Conservation (phyloP, 73 alveolate genomes). For the Tetrahymena elliotti region DNA sequence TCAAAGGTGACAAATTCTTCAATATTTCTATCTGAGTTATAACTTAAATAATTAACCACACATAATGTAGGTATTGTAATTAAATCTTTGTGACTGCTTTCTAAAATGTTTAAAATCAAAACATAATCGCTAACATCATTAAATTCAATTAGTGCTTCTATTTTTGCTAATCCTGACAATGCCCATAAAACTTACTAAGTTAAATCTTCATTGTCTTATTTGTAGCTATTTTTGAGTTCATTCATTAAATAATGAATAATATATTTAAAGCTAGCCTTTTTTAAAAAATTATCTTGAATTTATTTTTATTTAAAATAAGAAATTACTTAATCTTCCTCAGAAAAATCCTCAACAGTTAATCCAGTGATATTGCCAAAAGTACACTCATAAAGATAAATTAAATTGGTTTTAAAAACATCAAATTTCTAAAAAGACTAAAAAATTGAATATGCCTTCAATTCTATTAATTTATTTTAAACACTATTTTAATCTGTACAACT, state of each 20-base stretch:
- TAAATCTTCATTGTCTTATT: background rate
- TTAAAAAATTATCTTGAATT: background rate
- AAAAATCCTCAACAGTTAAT: background rate
- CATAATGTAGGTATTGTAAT: background rate
- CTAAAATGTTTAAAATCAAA: background rate
- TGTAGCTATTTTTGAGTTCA: background rate
- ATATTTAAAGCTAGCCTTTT: background rate
- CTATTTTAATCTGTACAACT: background rate
- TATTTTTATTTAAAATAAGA: background rate
- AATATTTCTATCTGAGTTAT: background rate
- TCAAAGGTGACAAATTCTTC: background rate
- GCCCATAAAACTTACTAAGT: background rate
- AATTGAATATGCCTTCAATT: background rate
- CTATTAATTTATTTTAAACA: background rate
- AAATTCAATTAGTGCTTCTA: background rate
- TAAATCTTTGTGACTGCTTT: background rate
- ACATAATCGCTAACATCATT: background rate
- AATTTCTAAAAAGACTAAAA: background rate
- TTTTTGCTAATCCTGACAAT: background rate
- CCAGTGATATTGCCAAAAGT: background rate
- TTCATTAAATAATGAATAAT: background rate
- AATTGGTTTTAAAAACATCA: background rate
- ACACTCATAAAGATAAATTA: background rate
- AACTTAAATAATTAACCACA: background rate
- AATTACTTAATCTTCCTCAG: background rate